phyloP scores from a whole-genome alignment of 1,139 yeast genomes.

The Arxiozyma slooffiae region DNA sequence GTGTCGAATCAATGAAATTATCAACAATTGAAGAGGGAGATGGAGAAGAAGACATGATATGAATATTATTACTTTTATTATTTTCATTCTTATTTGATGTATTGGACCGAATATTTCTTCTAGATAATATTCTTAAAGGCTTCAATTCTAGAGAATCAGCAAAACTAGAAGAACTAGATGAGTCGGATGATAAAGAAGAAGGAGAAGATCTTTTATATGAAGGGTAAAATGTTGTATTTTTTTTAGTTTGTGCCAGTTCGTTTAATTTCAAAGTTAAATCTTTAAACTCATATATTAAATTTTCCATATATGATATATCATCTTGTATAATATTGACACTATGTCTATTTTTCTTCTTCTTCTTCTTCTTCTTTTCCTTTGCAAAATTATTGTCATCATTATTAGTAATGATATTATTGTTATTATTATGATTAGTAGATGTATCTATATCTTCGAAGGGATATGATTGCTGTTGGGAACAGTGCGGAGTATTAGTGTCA shows the following conservation, averaged over 20 bases:
- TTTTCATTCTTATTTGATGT: not conserved
- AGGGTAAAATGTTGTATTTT: not conserved
- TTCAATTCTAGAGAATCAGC: constrained; percentile 23
- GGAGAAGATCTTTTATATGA: constrained; percentile 10
- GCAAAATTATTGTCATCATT: too few relatives aligned
- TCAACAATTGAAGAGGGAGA: not conserved
- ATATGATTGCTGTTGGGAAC: not conserved
- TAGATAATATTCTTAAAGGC: constrained; percentile 24
- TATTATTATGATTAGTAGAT: too few relatives aligned
- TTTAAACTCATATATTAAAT: constrained; percentile 22
- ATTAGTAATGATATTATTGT: too few relatives aligned
- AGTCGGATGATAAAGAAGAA: constrained; percentile 13
- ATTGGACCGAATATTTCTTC: constrained; percentile 2
- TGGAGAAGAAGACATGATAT: not conserved
- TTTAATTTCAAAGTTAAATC: constrained; percentile 20
- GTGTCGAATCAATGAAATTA: not conserved
- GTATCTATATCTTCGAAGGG: not conserved
- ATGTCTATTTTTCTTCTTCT: not conserved
- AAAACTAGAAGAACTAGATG: constrained; percentile 6
- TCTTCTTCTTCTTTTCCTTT: not conserved
- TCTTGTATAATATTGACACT: not conserved
- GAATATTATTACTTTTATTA: not conserved
- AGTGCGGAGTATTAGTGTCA: not conserved
- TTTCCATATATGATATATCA: constrained; percentile 12
- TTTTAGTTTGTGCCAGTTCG: constrained; percentile 14